Base-by-base conservation (phyloP, 1,284 basidiomycete genomes). In the Apiotrichum porosum region DNA sequence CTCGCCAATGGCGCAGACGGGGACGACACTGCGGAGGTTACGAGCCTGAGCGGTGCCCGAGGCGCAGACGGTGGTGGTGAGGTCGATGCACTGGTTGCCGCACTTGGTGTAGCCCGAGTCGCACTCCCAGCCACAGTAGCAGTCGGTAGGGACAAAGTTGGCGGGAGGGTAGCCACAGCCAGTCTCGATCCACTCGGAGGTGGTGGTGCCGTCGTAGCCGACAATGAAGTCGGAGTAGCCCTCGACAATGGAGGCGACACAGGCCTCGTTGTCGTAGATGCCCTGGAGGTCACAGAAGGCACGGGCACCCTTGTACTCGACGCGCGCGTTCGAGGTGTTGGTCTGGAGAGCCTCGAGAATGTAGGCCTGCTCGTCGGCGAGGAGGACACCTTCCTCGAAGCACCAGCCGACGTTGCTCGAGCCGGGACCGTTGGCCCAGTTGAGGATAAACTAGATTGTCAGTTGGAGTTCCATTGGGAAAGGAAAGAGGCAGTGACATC, bases 81-180 rank as follows among this genome's bases (percentile, higher is more conserved):
- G 44, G 35, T 37, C 37, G 37, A 45, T 38, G 30, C 44, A 45
- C 9, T 14, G n/a, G 36, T 21, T 21, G 34, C 42, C 42, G 34
- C 34, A 44, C 24, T 31, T 17, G 26, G 22, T 26, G 23, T 28
- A 44, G 35, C 42, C 42, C 13, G 12, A 18, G 23, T 9, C 3
- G 24, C 42, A 44, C 18, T 30, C 19, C 34, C 26, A 44, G 12
- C 26, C 26, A 26, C 42, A 44, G 35, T 37, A 30, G 42, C 42
- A 44, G 35, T 21, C 35, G 35, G 23, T 31, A 26, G 42, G 42
- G 6, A 3, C 6, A 13, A 18, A 45, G 37, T 38, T 38, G 36
- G 3, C 30, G 21, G 42, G 9, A 15, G 42, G 42, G 33, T 43
- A 35, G n/a, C 4, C n/a, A 23, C 42, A 43, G 21, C 21, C 42